Conservation (phyloP, 805 yeast species). For the Wickerhamiella brachini region DNA sequence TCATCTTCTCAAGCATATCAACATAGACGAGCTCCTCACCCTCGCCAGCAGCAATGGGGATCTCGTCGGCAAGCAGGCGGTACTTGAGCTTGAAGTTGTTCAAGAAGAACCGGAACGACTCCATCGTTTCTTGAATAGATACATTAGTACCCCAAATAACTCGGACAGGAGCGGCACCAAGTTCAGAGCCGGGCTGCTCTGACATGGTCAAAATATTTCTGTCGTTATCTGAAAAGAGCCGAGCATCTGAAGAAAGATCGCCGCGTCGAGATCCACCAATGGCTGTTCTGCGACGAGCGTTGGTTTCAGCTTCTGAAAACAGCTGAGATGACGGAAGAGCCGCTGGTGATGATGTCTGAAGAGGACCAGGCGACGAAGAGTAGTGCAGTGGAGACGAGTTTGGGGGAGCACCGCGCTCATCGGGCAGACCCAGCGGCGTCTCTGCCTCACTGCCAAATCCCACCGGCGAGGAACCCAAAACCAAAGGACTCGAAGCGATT, state of each 20-base stretch:
- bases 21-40: slow-evolving; percentile 69
- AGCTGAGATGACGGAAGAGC: slow-evolving; percentile 6
- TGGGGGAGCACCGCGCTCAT: background rate
- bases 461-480: slow-evolving; percentile 1
- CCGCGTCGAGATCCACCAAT: slow-evolving; percentile 10
- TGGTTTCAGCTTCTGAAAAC: background rate
- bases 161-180: slow-evolving; percentile 54
- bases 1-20: slow-evolving; percentile 58
- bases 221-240: background rate
- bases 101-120: slow-evolving; percentile 66
- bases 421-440: background rate
- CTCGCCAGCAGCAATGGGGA: slow-evolving; percentile 30
- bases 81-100: slow-evolving; percentile 71
- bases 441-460: background rate
- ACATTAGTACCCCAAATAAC: slow-evolving; percentile 99
- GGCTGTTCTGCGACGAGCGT: background rate
- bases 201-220: background rate
- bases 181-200: slow-evolving; percentile 12
- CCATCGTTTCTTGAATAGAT: slow-evolving; percentile 75
- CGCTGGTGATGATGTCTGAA: background rate
- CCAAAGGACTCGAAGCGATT: slow-evolving; percentile 2
- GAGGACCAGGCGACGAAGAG: slow-evolving; percentile 12
- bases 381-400: slow-evolving; percentile 14
- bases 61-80: slow-evolving; percentile 42
- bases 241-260: slow-evolving; percentile 7